Percentiles rank a stretch among this genome's conserved stretches.
Conservation (phyloP, 2,329 filamentous ascomycete species). For the Xylaria digitata region DNA sequence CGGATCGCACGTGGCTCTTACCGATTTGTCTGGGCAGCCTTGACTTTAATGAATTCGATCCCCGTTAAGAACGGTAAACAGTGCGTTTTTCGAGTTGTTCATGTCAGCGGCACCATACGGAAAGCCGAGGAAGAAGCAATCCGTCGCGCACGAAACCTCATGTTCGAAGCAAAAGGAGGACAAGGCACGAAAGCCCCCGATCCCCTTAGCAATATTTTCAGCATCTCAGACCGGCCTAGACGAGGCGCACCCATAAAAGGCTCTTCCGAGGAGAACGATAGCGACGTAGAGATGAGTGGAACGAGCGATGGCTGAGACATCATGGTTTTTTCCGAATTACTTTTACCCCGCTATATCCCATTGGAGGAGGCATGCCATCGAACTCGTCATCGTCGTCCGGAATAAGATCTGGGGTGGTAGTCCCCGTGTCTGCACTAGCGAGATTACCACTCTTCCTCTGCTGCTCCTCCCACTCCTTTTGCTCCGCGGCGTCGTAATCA, state of each 20-base stretch:
- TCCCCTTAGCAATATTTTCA: slow-evolving; percentile 56
- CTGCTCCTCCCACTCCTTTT: slow-evolving; percentile 79
- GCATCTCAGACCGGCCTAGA: slow-evolving; percentile 42
- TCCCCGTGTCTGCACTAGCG: slow-evolving; percentile 50
- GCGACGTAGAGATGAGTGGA: slow-evolving; percentile 51
- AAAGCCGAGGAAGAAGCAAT: slow-evolving; percentile 94
- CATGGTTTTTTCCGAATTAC: slow-evolving; percentile 73
- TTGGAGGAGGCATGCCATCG: slow-evolving; percentile 62
- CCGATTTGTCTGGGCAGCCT: slow-evolving; percentile 87
- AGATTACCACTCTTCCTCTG: slow-evolving; percentile 61
- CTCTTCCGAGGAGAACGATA: slow-evolving; percentile 60
- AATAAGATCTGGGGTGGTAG: slow-evolving; percentile 51
- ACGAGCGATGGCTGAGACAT: slow-evolving; percentile 52
- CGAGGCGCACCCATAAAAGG: slow-evolving; percentile 45
- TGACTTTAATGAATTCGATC: slow-evolving; percentile 81
- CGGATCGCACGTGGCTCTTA: slow-evolving; percentile 85
- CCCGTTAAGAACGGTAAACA: slow-evolving; percentile 69
- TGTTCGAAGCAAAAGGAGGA: slow-evolving; percentile 71
- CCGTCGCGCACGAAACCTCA: slow-evolving; percentile 76
- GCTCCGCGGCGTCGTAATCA: slow-evolving; percentile 84
- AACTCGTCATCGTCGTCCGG: slow-evolving; percentile 57
- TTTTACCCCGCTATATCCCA: slow-evolving; percentile 73
- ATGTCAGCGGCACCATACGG: slow-evolving; percentile 91
- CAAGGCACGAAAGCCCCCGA: slow-evolving; percentile 43
- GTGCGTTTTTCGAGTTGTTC: slow-evolving; percentile 85